Evolutionary conservation across 805 yeast genomes (phyloP), one percentile per base, ranked within the genome.

Genomic region (Starmerella floris): DNA sequence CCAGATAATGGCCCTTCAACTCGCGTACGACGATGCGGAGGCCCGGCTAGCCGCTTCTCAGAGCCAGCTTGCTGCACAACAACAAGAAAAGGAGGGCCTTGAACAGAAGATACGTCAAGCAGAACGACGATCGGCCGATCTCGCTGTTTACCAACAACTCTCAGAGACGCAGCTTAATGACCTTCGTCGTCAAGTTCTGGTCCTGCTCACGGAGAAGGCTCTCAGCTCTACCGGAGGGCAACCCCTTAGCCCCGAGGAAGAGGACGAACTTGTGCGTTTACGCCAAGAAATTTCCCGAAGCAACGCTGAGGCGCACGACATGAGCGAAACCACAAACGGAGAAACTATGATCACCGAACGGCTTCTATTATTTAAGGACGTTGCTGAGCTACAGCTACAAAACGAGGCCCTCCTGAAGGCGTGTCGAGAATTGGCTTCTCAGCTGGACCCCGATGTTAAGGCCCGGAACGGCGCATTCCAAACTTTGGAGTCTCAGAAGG

Each of bases 161-260:
- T 58, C 80, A 48, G 67, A 70, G 35, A 72, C 70, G 43, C 76
- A 79, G 49, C 72, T 79, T 34, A 62, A 69, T 23, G 96, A 88
- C 55, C 63, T 88, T 31, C 82, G 93, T 5, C 74, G 77, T 34
- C 97, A 88, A 58, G 71, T 91, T n/a, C 83, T 82, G 51, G 70
- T 69, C 38, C 67, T 85, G 30, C 66, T 88, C 30, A 70, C 79
- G 15, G 65, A 65, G 42, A 45, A 56, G 30, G 83, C 81, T 55
- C 66, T 82, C 2, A 67, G 75, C 23, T 68, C 75, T 36, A 72
- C 69, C 11, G 64, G 72, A n/a, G 73, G 73, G 30, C 64, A 67
- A 31, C 82, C 88, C 8, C 62, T 88, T 30, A 70, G 80, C 4
- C 59, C 67, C 0, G 72, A 72, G 13, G 95, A 88, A 54, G 69